Evolutionary conservation across 805 yeast species (phyloP).

Genomic region (Starmerella stigmatis): DNA sequence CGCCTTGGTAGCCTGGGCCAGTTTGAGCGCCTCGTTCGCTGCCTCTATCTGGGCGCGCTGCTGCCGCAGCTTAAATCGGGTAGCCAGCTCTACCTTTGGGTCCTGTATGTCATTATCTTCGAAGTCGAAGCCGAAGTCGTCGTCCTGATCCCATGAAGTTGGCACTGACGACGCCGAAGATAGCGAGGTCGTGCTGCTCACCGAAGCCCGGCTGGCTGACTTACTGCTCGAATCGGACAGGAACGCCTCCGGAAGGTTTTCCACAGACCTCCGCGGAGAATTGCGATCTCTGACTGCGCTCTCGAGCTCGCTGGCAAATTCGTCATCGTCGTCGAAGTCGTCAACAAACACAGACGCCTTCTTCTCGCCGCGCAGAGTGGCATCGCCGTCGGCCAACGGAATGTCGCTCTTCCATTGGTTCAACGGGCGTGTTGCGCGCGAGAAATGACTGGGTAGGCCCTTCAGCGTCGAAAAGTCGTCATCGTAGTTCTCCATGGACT

Average conservation of each 20-base stretch:
- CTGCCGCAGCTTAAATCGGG: slow-evolving; percentile 17
- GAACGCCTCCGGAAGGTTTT: slow-evolving; percentile 15
- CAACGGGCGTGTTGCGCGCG: not conserved
- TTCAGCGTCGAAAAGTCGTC: slow-evolving; percentile 22
- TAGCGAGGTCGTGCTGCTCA: slow-evolving; percentile 18
- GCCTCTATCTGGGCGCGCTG: slow-evolving; percentile 19
- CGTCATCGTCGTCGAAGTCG: slow-evolving; percentile 4
- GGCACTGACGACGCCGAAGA: slow-evolving; percentile 17
- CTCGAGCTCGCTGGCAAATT: slow-evolving; percentile 18
- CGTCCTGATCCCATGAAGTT: slow-evolving; percentile 21
- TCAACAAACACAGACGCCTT: not conserved
- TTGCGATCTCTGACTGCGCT: slow-evolving; percentile 4
- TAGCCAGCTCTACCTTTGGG: slow-evolving; percentile 8
- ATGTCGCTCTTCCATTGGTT: slow-evolving; percentile 19
- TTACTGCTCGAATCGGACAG: slow-evolving; percentile 17
- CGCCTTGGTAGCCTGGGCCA: not conserved
- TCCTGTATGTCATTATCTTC: slow-evolving; percentile 4
- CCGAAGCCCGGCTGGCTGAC: slow-evolving; percentile 21
- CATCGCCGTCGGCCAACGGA: slow-evolving; percentile 17
- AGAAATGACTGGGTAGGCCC: slow-evolving; percentile 7
- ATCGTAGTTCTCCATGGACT: slow-evolving; percentile 24
- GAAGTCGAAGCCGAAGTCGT: slow-evolving; percentile 19
- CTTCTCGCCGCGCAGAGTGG: slow-evolving; percentile 9
- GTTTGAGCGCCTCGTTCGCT: slow-evolving; percentile 10
- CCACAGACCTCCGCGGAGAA: not conserved